Evolutionary conservation across 1,139 yeast genomes (phyloP), one percentile per base, ranked within the genome.

Genomic region (Blastobotrys elegans): DNA sequence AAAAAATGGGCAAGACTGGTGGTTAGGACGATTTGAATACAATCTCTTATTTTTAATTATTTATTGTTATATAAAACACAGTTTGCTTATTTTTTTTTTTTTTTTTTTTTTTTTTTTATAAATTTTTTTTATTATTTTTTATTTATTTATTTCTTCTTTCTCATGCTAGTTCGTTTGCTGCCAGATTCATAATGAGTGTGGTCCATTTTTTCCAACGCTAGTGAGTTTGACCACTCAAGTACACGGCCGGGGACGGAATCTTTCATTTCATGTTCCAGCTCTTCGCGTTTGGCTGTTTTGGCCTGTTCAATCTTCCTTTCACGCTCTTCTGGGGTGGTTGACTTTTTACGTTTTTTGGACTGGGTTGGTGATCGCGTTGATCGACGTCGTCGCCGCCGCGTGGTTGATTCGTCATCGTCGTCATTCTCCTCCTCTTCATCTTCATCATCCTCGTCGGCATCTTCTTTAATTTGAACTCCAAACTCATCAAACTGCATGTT

Each of bases 181-280:
- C 46, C 47, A 14, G 55, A 42, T n/a, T 59, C 59, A 40, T 59
- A 60, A 47, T 60, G 66, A 17, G 54, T 40, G 39, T 58, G 58
- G 16, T 66, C 67, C 26, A 59, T 46, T 27, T 44, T 43, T 11
- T 53, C 54, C 2, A 55, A 51, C 3, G 66, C 67, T 18, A 56
- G 46, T 2, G 53, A 46, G 49, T 63, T 63, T n/a, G 57, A 50
- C 67, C 67, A 63, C 7, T 55, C 53, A 22, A 53, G 36, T 1
- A 59, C 56, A 21, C 63, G 55, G 14, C 52, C 50, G 2, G 59
- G 53, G 14, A 54, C 46, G 14, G 47, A 37, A n/a, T 47, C 31
- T 4, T 31, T 34, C 46, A 50, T 46, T 29, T 56, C 54, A 17
- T 56, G 48, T 18, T 49, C 43, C 26, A 59, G 49, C 40, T 58